These are phyloP conservation scores for Maudiozyma pseudohumilis DNA, from an alignment of 805 yeast genomes.

Conservation along the genomic window DNA sequence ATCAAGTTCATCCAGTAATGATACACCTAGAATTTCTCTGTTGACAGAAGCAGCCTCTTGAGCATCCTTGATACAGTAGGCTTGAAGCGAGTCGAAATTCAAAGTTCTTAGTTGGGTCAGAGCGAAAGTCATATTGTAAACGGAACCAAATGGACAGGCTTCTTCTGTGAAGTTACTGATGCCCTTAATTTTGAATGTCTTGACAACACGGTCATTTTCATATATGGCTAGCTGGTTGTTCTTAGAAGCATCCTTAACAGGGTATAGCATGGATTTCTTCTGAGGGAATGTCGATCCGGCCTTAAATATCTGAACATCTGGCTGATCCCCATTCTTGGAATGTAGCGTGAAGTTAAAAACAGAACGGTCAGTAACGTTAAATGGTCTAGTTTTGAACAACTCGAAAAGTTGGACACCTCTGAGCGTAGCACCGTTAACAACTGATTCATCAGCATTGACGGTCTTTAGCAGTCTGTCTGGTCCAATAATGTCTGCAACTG, in stretches of 20 bases:
- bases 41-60: constrained; percentile 1
- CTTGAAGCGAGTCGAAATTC: constrained; percentile 35
- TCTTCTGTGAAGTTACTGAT: constrained; percentile 29
- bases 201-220: constrained; percentile 16
- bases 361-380: constrained; percentile 49
- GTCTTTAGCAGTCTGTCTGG: constrained; percentile 60
- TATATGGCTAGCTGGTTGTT: constrained; percentile 29
- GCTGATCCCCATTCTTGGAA: constrained; percentile 15
- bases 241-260: constrained; percentile 25
- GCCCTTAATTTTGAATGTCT: constrained; percentile 9
- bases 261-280: constrained; percentile 27
- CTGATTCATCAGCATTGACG: constrained; percentile 93
- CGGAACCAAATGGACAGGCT: constrained; percentile 33
- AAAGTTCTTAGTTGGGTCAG: constrained; percentile 44
- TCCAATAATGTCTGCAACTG: constrained; percentile 44
- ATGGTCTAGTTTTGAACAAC: constrained; percentile 48
- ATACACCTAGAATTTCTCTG: constrained; percentile 9
- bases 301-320: constrained; percentile 34
- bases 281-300: constrained; percentile 34
- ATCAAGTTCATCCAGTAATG: constrained; percentile 20
- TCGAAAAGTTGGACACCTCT: constrained; percentile 70
- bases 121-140: constrained; percentile 34
- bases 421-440: constrained; percentile 80
- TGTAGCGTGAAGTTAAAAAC: constrained; percentile 38
- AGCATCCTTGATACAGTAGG: constrained; percentile 30